These are phyloP conservation scores for Pilasporangium apinafurcum DNA, from an alignment of 352 stramenopile species.

Conservation along the genomic window DNA sequence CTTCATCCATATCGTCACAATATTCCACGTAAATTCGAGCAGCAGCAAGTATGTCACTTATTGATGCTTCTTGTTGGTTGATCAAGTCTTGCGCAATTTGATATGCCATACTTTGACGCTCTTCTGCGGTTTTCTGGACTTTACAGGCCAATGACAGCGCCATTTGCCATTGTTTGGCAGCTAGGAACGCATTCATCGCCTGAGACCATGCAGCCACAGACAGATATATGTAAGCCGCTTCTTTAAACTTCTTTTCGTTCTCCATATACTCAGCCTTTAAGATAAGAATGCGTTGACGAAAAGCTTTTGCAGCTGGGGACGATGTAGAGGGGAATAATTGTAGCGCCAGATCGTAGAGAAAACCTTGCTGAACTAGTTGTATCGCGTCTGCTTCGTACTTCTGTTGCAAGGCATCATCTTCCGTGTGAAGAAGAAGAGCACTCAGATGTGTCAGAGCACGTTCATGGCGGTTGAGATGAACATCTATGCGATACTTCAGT, in stretches of 20 bases:
- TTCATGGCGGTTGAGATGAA: constrained; percentile 31
- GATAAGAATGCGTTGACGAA: constrained; percentile 30
- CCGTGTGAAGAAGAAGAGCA: constrained; percentile 12
- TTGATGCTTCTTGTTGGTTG: constrained; percentile 17
- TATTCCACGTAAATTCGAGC: constrained; percentile 71
- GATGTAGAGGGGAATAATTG: constrained; percentile 23
- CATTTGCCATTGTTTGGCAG: constrained; percentile 54
- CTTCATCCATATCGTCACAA: constrained; percentile 64
- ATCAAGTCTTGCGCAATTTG: constrained; percentile 46
- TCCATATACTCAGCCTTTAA: constrained; percentile 46
- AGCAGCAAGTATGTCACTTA: constrained; percentile 24
- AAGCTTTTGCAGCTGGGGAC: constrained; percentile 3
- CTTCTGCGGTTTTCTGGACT: constrained; percentile 11
- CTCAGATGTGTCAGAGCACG: constrained; percentile 41
- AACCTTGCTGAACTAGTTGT: constrained; percentile 30
- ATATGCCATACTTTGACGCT: constrained; percentile 39
- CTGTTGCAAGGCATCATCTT: constrained; percentile 2
- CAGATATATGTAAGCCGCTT: constrained; percentile 60
- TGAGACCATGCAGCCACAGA: constrained; percentile 25
- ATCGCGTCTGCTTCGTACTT: constrained; percentile 26
- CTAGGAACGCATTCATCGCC: constrained; percentile 49
- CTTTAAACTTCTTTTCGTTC: constrained; percentile 27
- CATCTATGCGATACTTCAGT: constrained; percentile 58
- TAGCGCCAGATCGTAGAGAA: constrained; percentile 48
- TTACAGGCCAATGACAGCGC: constrained; percentile 35